phyloP scores from a whole-genome alignment of 257 asterid species.

The Plantago ovata region DNA sequence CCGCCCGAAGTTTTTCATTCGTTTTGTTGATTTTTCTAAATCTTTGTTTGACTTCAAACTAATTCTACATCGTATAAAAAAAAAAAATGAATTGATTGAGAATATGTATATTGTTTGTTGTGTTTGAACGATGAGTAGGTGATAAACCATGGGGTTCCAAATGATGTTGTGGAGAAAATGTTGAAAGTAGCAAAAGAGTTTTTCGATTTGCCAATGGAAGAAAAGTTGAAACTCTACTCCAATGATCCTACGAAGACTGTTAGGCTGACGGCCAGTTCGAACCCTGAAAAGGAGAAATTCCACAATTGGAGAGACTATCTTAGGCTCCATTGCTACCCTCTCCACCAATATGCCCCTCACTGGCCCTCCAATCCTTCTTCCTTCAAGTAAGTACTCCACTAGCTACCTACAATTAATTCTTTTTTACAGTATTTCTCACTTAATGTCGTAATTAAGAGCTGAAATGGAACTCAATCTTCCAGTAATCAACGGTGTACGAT shows the following conservation, averaged over 20 bases:
- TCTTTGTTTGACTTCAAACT: too few species aligned
- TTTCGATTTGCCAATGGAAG: constrained; percentile 59
- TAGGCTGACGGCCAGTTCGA: constrained; percentile 82
- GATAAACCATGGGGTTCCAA: constrained; percentile 64
- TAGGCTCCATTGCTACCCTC: constrained; percentile 83
- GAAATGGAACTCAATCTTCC: too few species aligned
- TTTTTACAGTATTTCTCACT: background rate
- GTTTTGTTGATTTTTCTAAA: too few species aligned
- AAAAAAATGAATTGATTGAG: too few species aligned
- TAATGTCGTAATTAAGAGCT: too few species aligned
- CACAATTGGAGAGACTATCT: constrained; percentile 98
- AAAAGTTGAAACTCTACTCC: constrained; percentile 76
- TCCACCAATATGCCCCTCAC: constrained; percentile 52
- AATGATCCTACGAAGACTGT: constrained; percentile 69
- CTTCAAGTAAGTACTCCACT: constrained; percentile 51
- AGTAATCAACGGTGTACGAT: too few species aligned
- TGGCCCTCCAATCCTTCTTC: constrained; percentile 85
- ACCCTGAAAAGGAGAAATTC: constrained; percentile 55
- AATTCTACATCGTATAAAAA: too few species aligned
- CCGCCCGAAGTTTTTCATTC: too few species aligned
- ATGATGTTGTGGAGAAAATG: constrained; percentile 50
- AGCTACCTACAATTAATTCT: background rate
- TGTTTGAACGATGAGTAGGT: constrained; percentile 59
- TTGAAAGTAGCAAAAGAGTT: constrained; percentile 46
- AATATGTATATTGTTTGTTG: too few species aligned